Evolutionary conservation across 495 filamentous ascomycete genomes (phyloP), one percentile per base, ranked within the genome.

Genomic region (Aspergillus baeticus): DNA sequence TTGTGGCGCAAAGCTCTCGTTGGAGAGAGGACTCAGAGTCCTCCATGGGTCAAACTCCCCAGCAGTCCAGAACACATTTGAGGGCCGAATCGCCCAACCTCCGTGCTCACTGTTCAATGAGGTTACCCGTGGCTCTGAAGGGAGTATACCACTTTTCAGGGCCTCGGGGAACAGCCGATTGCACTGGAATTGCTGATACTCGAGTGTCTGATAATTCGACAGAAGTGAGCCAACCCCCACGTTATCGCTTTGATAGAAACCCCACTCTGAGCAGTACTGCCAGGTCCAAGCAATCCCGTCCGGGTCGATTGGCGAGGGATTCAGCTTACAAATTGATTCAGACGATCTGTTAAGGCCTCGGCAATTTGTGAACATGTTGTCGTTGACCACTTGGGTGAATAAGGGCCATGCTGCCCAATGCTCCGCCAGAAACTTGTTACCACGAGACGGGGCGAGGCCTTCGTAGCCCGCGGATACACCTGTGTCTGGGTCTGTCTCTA

Each of bases 261-360:
- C 83, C 71, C 75, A 84, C 63, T 85, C 77, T 10, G 79, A 79
- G 65, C 83, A 85, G 60, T 80, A 83, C 60, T 84, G 81, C 81
- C 81, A 86, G 7, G 67, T 77, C 83, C 83, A 86, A 47, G 71
- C 69, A 47, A 84, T 77, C 8, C 57, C 51, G 38, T 69, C 65
- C 0, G 77, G 62, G 17, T 77, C 72, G 15, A 60, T 60, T 31
- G 69, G 61, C 5, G 50, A 52, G n/a, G 68, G 61, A 26, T 72
- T 68, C 31, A 84, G 55, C 14, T 69, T 55, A 58, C 81, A 84
- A 1, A 70, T 62, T 0, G 68, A 57, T 0, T 62, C 59, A 11
- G 44, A 10, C 10, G 57, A 59, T 5, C 49, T 33, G 41, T 81
- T 67, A 3, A 77, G 63, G 14, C 67, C 54, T 17, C 68, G 72